Evolutionary conservation across 257 asterid species (phyloP).

Genomic region (Cordia subcordata): DNA sequence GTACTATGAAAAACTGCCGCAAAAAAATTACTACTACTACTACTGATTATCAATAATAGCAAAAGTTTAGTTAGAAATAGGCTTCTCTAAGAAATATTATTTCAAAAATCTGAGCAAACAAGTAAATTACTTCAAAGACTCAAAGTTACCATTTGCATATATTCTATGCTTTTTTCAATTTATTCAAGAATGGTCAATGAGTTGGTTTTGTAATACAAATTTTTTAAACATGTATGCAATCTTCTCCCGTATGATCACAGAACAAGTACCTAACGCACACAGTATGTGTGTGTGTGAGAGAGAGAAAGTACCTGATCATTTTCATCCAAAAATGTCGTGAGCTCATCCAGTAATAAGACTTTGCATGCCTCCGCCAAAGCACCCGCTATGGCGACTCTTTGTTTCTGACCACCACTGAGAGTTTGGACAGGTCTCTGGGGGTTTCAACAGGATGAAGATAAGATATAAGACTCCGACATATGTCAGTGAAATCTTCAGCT

Average conservation of each 20-base stretch:
- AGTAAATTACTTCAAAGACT: too few relatives aligned
- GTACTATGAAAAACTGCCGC: too few relatives aligned
- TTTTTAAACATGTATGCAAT: background rate
- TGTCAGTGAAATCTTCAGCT: slow-evolving; percentile 1
- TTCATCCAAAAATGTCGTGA: slow-evolving; percentile 93
- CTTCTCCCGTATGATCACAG: background rate
- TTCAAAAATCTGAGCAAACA: background rate
- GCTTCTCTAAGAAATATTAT: background rate
- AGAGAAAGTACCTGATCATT: slow-evolving; percentile 66
- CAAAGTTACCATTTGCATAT: too few relatives aligned
- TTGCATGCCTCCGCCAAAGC: slow-evolving; percentile 95
- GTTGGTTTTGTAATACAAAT: background rate
- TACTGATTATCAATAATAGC: too few relatives aligned
- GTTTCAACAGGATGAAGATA: slow-evolving; percentile 5
- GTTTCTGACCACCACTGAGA: slow-evolving; percentile 99
- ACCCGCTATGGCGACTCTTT: slow-evolving; percentile 97
- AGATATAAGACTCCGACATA: slow-evolving; percentile 7
- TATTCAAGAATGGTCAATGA: too few relatives aligned
- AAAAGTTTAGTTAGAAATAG: background rate
- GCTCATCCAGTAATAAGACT: slow-evolving; percentile 90
- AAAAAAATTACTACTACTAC: too few relatives aligned
- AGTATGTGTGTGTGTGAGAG: too few relatives aligned
- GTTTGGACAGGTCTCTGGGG: slow-evolving; percentile 88
- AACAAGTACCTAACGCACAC: background rate
- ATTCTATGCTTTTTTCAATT: too few relatives aligned